A percentile compares a stretch with the other conserved stretches of the same genome.
phyloP scores from a whole-genome alignment of 768 basidiomycete species.

The Boletus huronensis region DNA sequence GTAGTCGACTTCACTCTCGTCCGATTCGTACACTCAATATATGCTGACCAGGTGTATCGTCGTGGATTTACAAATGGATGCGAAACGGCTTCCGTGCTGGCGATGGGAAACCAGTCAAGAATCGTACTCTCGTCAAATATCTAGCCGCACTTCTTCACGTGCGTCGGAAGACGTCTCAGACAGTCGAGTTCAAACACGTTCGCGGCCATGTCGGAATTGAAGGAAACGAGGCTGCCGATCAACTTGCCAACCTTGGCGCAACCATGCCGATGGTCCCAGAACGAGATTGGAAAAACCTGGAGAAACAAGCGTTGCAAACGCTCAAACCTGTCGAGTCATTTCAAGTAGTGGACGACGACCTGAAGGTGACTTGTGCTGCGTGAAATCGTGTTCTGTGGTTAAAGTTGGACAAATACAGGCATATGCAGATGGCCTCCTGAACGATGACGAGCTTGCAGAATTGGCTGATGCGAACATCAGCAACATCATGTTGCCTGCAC shows the following conservation, averaged over 20 bases:
- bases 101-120: slow-evolving; percentile 61
- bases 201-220: slow-evolving; percentile 71
- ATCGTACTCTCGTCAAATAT: slow-evolving; percentile 68
- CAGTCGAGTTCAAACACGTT: slow-evolving; percentile 66
- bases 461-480: slow-evolving; percentile 6
- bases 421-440: slow-evolving; percentile 37
- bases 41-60: slow-evolving; percentile 53
- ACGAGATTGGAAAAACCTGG: slow-evolving; percentile 52
- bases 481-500: background rate
- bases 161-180: slow-evolving; percentile 50
- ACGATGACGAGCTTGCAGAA: slow-evolving; percentile 33
- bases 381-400: background rate
- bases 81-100: slow-evolving; percentile 47
- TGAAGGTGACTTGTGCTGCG: slow-evolving; percentile 18
- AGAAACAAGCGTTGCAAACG: slow-evolving; percentile 9
- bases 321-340: slow-evolving; percentile 8
- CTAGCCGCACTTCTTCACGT: slow-evolving; percentile 56
- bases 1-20: slow-evolving; percentile 37
- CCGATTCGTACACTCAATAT: slow-evolving; percentile 2
- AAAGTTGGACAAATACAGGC: slow-evolving; percentile 13
- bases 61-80: slow-evolving; percentile 71
- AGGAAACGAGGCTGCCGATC: slow-evolving; percentile 89
- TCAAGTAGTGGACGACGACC: slow-evolving; percentile 3
- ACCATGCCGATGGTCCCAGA: slow-evolving; percentile 40
- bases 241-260: slow-evolving; percentile 60